Conservation (phyloP, 768 basidiomycete species). For the Royoungia palumana region DNA sequence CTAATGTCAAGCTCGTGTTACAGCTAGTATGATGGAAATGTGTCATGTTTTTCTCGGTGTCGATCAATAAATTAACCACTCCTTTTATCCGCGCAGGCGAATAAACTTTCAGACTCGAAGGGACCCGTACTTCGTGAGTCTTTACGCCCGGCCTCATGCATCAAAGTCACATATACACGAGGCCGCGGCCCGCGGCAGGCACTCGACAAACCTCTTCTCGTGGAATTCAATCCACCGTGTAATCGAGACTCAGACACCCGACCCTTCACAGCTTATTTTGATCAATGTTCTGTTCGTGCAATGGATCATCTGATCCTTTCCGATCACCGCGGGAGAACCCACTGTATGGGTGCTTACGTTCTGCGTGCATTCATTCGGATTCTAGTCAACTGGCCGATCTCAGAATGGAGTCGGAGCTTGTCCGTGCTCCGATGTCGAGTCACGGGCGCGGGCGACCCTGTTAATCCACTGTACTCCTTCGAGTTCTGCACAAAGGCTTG, state of each 20-base stretch:
- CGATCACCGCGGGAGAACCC: constrained; percentile 2
- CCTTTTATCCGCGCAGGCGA: constrained; percentile 3
- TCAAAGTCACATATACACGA: constrained; percentile 11
- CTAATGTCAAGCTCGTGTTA: too few relatives aligned
- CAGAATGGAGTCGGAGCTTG: constrained; percentile 14
- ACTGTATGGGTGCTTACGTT: constrained; percentile 9
- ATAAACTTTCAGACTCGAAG: constrained; percentile 16
- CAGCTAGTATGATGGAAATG: background rate
- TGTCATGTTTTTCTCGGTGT: background rate
- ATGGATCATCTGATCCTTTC: background rate
- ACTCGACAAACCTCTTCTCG: constrained; percentile 2
- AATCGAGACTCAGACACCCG: background rate
- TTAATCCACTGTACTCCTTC: too few relatives aligned
- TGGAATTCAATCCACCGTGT: background rate
- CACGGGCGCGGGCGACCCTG: background rate
- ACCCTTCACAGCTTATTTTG: background rate
- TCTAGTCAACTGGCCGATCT: constrained; percentile 3
- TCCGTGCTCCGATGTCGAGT: background rate
- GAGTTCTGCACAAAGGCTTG: too few relatives aligned
- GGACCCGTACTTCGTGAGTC: constrained; percentile 8
- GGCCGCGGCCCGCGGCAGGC: constrained; percentile 18
- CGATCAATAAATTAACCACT: constrained; percentile 1
- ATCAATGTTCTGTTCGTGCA: background rate
- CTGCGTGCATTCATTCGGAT: background rate
- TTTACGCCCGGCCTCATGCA: constrained; percentile 2